These are phyloP conservation scores for Malassezia japonica DNA, from an alignment of 1,284 basidiomycete genomes.

Conservation along the genomic window DNA sequence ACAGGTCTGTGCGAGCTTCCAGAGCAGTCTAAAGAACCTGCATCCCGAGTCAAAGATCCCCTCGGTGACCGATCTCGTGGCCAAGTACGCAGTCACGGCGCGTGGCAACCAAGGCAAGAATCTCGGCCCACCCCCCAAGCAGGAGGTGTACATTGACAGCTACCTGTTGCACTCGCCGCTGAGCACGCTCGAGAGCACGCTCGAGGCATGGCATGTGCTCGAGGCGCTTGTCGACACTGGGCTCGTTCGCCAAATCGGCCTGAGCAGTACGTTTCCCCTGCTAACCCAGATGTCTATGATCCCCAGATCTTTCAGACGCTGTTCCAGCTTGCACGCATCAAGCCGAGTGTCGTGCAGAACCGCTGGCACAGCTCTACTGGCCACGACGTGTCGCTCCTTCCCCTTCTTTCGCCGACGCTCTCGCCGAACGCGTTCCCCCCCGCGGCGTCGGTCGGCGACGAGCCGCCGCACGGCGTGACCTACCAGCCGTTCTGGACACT, in stretches of 20 bases:
- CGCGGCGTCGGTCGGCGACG: background rate
- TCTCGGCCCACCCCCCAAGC: background rate
- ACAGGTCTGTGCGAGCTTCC: constrained; percentile 29
- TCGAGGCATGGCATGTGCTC: constrained; percentile 39
- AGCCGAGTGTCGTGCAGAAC: constrained; percentile 36
- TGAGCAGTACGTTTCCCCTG: constrained; percentile 21
- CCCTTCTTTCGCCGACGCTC: constrained; percentile 28
- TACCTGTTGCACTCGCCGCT: constrained; percentile 40
- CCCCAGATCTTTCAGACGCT: constrained; percentile 33
- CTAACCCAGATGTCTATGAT: constrained; percentile 35
- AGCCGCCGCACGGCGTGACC: constrained; percentile 15
- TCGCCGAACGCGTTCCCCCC: constrained; percentile 35
- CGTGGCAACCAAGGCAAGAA: background rate
- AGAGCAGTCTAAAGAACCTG: constrained; percentile 21
- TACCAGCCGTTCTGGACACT: constrained; percentile 47
- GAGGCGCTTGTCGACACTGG: constrained; percentile 34
- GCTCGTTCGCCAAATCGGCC: constrained; percentile 31
- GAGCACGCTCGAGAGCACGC: constrained; percentile 30
- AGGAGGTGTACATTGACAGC: constrained; percentile 34
- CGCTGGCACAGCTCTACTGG: constrained; percentile 42
- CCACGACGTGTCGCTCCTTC: constrained; percentile 41
- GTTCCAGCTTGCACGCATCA: constrained; percentile 20
- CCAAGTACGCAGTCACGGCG: constrained; percentile 17
- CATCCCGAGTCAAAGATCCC: constrained; percentile 19
- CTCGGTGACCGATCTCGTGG: constrained; percentile 13